Evolutionary conservation across 371 early-diverging fungal genomes (phyloP), one percentile per base, ranked within the genome.

Genomic region (Lichtheimia ornata): DNA sequence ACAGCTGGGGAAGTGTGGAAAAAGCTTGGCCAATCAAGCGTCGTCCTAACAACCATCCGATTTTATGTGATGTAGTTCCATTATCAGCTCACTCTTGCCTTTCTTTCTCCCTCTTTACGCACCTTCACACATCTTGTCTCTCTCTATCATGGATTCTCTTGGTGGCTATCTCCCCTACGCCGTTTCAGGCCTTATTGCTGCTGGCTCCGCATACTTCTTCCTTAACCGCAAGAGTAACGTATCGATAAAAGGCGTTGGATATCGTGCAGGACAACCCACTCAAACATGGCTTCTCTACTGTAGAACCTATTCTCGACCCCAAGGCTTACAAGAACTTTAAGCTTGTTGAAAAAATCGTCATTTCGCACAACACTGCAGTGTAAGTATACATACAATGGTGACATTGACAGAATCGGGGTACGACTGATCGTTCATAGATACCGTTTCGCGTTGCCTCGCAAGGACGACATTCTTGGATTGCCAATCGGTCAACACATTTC

Each of bases 401-500:
- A 0, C 35, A 35, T 14, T 27, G 12, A 14, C 15, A 28, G 28
- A 2, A n/a, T 45, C 0, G 4, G 22, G 22, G 30, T 24, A 28
- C 15, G 12, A 13, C 5, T 17, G 51, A 58, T 59, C 50, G 22
- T 2, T 18, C 9, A 54, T 62, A 93, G 93, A 67, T 96, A 96
- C 79, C 94, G 94, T 59, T 94, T 97, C 70, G 89, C 75, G 28
- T 83, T 97, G 45, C 92, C 94, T 13, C 47, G 69, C 49, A 75
- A 83, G 54, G 86, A 89, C 56, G 78, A 79, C 47, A 61, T 76
- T 47, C 82, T 97, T 45, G 96, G 96, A 25, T 83, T 97, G 66
- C 95, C 96, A 58, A 94, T 93, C 64, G 97, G 97, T 20, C 96
- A 94, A 79, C 97, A 97, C 71, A 89, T 97, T 63, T 92, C 94